A percentile compares a stretch with the other conserved stretches of the same genome.
Conservation (phyloP, 2,329 filamentous ascomycete species). For the Niveomyces coronatus region DNA sequence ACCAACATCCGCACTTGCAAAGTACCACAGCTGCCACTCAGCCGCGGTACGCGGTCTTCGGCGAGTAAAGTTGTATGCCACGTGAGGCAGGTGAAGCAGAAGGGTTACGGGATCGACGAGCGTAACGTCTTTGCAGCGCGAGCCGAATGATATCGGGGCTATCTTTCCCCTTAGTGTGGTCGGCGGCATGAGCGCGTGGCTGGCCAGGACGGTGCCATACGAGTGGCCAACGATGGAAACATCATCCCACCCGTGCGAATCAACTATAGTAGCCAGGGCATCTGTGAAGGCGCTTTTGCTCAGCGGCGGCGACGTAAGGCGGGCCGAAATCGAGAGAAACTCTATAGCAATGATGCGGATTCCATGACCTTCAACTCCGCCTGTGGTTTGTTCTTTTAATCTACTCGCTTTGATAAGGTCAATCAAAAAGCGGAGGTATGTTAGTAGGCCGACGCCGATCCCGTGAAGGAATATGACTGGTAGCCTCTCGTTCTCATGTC, state of each 20-base stretch:
- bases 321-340: constrained; percentile 54
- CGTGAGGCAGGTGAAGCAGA: constrained; percentile 56
- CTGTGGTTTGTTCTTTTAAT: not conserved
- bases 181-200: constrained; percentile 48
- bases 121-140: constrained; percentile 38
- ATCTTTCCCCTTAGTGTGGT: too few species aligned
- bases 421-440: constrained; percentile 48
- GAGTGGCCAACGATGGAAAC: constrained; percentile 53
- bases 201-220: constrained; percentile 54
- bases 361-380: constrained; percentile 28
- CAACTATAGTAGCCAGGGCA: constrained; percentile 47
- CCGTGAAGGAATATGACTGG: constrained; percentile 62
- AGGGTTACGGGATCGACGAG: constrained; percentile 55
- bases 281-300: constrained; percentile 40
- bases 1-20: constrained; percentile 56
- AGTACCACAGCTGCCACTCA: constrained; percentile 62
- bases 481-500: constrained; percentile 21
- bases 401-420: constrained; percentile 31
- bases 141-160: constrained; percentile 32
- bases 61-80: constrained; percentile 61
- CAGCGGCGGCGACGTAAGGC: constrained; percentile 45
- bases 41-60: constrained; percentile 46
- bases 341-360: constrained; percentile 57
- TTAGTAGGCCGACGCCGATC: constrained; percentile 57
- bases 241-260: constrained; percentile 43